Percentiles rank a stretch among this genome's conserved stretches.
Evolutionary conservation across 75 land plant species (phyloP).

Genomic region (Ceratopteris richardii): DNA sequence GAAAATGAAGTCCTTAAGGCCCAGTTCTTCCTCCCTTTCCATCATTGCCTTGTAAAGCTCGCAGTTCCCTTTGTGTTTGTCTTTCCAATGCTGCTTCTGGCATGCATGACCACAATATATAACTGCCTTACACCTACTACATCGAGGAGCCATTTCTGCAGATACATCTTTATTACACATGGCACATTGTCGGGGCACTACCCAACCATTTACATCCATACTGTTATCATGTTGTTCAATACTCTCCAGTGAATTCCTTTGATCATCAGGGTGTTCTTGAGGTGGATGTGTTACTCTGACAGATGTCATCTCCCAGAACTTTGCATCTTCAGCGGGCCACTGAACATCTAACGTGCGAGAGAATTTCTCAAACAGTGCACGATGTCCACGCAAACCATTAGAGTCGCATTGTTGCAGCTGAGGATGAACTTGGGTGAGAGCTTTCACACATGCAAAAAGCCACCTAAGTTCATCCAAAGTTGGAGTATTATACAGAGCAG

Average conservation of each 20-base stretch:
- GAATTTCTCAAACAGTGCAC: constrained; percentile 40
- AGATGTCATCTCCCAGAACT: constrained; percentile 35
- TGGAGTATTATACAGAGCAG: constrained; percentile 36
- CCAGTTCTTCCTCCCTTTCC: constrained; percentile 68
- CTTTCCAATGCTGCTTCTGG: constrained; percentile 77
- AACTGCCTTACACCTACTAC: constrained; percentile 56
- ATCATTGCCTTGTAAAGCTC: constrained; percentile 65
- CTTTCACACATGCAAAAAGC: constrained; percentile 49
- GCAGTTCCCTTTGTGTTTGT: constrained; percentile 48
- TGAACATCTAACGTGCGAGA: constrained; percentile 51
- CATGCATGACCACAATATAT: constrained; percentile 51
- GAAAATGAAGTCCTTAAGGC: constrained; percentile 46
- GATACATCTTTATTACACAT: constrained; percentile 46
- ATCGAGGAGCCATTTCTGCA: constrained; percentile 38
- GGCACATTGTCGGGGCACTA: constrained; percentile 34
- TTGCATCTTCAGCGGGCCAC: constrained; percentile 55
- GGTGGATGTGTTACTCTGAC: constrained; percentile 52
- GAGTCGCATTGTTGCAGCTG: constrained; percentile 27
- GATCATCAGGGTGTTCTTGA: constrained; percentile 34
- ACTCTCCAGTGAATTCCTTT: constrained; percentile 11
- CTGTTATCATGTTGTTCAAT: constrained; percentile 22
- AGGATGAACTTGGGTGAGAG: constrained; percentile 42
- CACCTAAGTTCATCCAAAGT: constrained; percentile 52
- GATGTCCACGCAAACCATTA: constrained; percentile 11
- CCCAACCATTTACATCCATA: constrained; percentile 11